phyloP scores from a whole-genome alignment of 495 filamentous ascomycete genomes.

The Neurospora sublineolata region DNA sequence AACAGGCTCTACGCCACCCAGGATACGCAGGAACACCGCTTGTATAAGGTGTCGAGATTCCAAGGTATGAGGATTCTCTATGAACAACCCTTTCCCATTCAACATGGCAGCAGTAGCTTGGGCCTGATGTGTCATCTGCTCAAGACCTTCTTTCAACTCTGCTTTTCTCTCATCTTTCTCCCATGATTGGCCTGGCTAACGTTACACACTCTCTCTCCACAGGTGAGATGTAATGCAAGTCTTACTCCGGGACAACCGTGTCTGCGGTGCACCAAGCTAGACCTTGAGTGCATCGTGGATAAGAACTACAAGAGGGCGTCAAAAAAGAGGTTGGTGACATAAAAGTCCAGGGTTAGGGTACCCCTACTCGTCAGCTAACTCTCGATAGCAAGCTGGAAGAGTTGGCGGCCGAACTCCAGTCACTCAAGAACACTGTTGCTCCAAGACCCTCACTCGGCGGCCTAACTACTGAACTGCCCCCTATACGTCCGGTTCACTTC shows the following conservation, averaged over 20 bases:
- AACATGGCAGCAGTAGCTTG: not conserved
- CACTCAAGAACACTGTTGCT: slow-evolving; percentile 33
- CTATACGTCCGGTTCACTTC: slow-evolving; percentile 7
- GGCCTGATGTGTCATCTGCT: not conserved
- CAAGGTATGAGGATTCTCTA: slow-evolving; percentile 17
- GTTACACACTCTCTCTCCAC: not conserved
- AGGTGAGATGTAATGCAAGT: slow-evolving; percentile 36
- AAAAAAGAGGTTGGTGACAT: slow-evolving; percentile 25
- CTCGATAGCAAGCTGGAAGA: slow-evolving; percentile 31
- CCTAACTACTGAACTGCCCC: slow-evolving; percentile 5
- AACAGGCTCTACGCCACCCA: slow-evolving; percentile 2
- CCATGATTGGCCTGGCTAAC: not conserved
- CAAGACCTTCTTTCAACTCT: not conserved
- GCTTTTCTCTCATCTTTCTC: not conserved
- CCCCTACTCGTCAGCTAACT: not conserved
- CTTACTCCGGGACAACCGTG: slow-evolving; percentile 27
- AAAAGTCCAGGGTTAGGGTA: not conserved
- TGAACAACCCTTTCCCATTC: not conserved
- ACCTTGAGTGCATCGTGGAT: slow-evolving; percentile 33
- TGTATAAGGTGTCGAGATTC: slow-evolving; percentile 33
- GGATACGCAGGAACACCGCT: slow-evolving; percentile 32
- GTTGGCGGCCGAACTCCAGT: slow-evolving; percentile 32
- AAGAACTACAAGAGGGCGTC: slow-evolving; percentile 35
- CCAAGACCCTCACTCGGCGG: slow-evolving; percentile 4
- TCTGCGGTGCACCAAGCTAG: slow-evolving; percentile 32